A percentile compares a stretch with the other conserved stretches of the same genome.
Conservation (phyloP, 2,329 filamentous ascomycete genomes). For the Cordyceps tenuipes region DNA sequence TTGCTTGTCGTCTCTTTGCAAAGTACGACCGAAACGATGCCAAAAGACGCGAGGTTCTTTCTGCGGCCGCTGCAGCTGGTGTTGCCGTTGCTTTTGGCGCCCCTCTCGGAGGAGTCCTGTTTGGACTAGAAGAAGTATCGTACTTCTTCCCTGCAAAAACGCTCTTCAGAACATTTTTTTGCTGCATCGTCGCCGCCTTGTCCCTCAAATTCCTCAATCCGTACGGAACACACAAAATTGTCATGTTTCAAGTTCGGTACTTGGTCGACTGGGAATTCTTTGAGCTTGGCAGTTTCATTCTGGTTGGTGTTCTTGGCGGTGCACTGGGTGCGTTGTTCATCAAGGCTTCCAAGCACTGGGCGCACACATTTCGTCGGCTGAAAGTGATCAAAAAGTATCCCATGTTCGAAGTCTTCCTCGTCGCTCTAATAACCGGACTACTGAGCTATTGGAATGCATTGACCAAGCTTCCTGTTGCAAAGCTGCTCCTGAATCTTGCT, state of each 20-base stretch:
- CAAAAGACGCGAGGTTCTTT: slow-evolving; percentile 92
- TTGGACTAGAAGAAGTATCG: slow-evolving; percentile 92
- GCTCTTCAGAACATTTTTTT: slow-evolving; percentile 95
- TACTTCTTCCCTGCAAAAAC: slow-evolving; percentile 98
- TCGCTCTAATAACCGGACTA: slow-evolving; percentile 75
- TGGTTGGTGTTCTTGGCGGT: slow-evolving; percentile 81
- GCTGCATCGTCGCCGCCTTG: slow-evolving; percentile 86
- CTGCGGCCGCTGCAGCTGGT: slow-evolving; percentile 82
- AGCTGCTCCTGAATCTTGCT: slow-evolving; percentile 82
- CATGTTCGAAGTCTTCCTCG: slow-evolving; percentile 77
- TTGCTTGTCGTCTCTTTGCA: slow-evolving; percentile 82
- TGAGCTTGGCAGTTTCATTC: slow-evolving; percentile 74
- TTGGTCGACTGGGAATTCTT: slow-evolving; percentile 88
- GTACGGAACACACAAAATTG: slow-evolving; percentile 93
- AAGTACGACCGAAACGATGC: slow-evolving; percentile 95
- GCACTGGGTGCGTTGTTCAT: slow-evolving; percentile 86
- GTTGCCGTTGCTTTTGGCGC: slow-evolving; percentile 93
- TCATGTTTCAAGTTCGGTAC: slow-evolving; percentile 92
- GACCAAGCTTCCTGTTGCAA: slow-evolving; percentile 81
- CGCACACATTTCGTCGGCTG: slow-evolving; percentile 76
- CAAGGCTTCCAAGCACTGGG: slow-evolving; percentile 89
- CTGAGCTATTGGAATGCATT: slow-evolving; percentile 90
- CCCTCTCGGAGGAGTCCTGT: slow-evolving; percentile 87
- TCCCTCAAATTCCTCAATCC: slow-evolving; percentile 93
- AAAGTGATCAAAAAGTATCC: slow-evolving; percentile 73